phyloP scores from a whole-genome alignment of 495 filamentous ascomycete species.

The Sordaria brevicollis region DNA sequence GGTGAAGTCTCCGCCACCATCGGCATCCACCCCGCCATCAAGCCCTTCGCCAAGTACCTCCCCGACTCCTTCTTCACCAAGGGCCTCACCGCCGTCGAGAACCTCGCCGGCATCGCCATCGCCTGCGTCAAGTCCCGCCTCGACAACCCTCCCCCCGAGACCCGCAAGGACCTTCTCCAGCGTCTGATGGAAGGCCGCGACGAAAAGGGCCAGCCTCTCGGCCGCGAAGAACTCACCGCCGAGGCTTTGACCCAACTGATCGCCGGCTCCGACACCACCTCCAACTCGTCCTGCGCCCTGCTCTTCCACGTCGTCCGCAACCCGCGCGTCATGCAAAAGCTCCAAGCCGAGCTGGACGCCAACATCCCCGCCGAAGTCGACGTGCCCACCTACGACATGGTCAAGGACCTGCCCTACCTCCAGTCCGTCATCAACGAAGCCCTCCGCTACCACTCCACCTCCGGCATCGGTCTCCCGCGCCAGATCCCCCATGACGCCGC shows the following conservation, averaged over 20 bases:
- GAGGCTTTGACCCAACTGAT: conserved; percentile 88
- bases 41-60: conserved; percentile 54
- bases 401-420: conserved; percentile 70
- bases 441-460: conserved; percentile 82
- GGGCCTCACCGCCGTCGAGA: conserved; percentile 52
- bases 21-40: conserved; percentile 49
- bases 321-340: conserved; percentile 57
- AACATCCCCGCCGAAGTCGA: conserved; percentile 48
- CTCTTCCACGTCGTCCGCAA: conserved; percentile 66
- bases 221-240: conserved; percentile 71
- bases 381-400: conserved; percentile 60
- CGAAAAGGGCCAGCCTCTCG: conserved; percentile 60
- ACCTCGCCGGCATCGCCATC: conserved; percentile 65
- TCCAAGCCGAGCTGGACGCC: conserved; percentile 64
- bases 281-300: conserved; percentile 80
- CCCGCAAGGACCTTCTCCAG: conserved; percentile 70
- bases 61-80: conserved; percentile 60
- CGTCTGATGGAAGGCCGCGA: conserved; percentile 83
- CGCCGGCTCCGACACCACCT: conserved; percentile 82
- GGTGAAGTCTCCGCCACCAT: conserved; percentile 58
- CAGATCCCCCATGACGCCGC: conserved; percentile 54
- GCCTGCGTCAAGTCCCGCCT: conserved; percentile 69
- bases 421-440: conserved; percentile 78
- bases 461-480: conserved; percentile 78
- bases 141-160: conserved; percentile 47